Conservation (phyloP, 495 filamentous ascomycete species). For the Penicillium verhagenii region DNA sequence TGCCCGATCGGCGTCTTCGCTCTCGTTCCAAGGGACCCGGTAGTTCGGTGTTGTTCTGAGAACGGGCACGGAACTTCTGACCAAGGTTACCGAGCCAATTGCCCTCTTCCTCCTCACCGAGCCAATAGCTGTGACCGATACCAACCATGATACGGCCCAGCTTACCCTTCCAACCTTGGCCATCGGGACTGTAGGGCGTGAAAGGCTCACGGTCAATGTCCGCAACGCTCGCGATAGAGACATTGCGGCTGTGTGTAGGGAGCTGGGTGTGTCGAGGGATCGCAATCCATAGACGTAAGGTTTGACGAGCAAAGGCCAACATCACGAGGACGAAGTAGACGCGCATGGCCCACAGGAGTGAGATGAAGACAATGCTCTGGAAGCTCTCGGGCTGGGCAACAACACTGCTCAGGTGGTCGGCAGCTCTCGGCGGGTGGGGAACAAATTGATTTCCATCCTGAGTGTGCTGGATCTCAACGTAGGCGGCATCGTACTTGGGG, state of each 20-base stretch:
- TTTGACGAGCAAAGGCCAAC: slow-evolving; percentile 72
- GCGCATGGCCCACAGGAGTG: slow-evolving; percentile 66
- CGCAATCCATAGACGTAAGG: slow-evolving; percentile 57
- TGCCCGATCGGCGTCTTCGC: slow-evolving; percentile 64
- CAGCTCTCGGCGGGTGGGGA: slow-evolving; percentile 28
- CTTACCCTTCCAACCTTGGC: slow-evolving; percentile 73
- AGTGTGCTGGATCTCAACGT: slow-evolving; percentile 27
- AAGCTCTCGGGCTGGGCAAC: slow-evolving; percentile 68
- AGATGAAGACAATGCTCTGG: slow-evolving; percentile 71
- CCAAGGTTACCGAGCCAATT: slow-evolving; percentile 62
- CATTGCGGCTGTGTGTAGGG: slow-evolving; percentile 46
- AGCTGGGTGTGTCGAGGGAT: slow-evolving; percentile 46
- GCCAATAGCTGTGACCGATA: slow-evolving; percentile 72
- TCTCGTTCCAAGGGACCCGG: slow-evolving; percentile 64
- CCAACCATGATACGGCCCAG: slow-evolving; percentile 71
- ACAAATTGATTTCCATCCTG: slow-evolving; percentile 24
- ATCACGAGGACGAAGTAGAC: slow-evolving; percentile 78
- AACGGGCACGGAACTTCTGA: slow-evolving; percentile 52
- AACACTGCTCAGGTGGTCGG: slow-evolving; percentile 45
- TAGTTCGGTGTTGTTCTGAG: slow-evolving; percentile 29
- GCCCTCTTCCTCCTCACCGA: slow-evolving; percentile 54
- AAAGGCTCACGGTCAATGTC: slow-evolving; percentile 69
- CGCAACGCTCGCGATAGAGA: slow-evolving; percentile 45
- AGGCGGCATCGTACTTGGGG: slow-evolving; percentile 60
- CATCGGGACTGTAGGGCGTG: slow-evolving; percentile 60